Conservation (phyloP, 1,284 basidiomycete species). For the Melampsora larici-populina region DNA sequence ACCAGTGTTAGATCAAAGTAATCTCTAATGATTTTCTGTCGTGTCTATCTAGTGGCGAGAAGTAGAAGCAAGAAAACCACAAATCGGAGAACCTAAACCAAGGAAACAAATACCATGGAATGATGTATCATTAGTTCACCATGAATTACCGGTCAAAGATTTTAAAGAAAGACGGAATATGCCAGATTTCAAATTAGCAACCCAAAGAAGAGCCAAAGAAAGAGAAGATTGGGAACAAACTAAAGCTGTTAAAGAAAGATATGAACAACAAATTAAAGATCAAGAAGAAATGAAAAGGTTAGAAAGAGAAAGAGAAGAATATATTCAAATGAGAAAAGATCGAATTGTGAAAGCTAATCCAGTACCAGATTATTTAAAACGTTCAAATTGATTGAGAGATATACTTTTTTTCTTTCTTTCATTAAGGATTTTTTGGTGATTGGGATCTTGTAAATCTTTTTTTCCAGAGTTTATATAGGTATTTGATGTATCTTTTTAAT, state of each 20-base stretch:
- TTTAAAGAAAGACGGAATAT: constrained; percentile 12
- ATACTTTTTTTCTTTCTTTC: neutral
- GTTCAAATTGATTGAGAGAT: constrained; percentile 1
- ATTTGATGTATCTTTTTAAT: constrained; percentile 1
- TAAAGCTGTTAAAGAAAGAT: constrained; percentile 28
- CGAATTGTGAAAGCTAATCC: constrained; percentile 32
- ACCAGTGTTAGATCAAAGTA: neutral
- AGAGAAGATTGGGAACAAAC: constrained; percentile 39
- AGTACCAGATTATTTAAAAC: constrained; percentile 28
- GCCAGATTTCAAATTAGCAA: constrained; percentile 22
- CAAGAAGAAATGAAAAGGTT: constrained; percentile 19
- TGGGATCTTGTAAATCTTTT: neutral
- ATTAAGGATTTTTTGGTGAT: neutral
- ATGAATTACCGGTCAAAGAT: constrained; percentile 38
- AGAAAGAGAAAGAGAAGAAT: constrained; percentile 25
- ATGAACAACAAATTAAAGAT: constrained; percentile 19
- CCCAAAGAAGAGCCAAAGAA: constrained; percentile 35
- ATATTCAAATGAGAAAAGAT: constrained; percentile 32
- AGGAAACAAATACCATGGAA: constrained; percentile 23
- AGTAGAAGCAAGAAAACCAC: constrained; percentile 24
- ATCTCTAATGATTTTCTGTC: neutral
- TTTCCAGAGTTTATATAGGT: neutral
- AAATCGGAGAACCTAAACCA: neutral
- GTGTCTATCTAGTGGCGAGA: constrained; percentile 20
- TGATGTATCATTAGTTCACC: constrained; percentile 41